These are phyloP conservation scores for Candida silvicultrix DNA, from an alignment of 805 yeast genomes.

Conservation along the genomic window DNA sequence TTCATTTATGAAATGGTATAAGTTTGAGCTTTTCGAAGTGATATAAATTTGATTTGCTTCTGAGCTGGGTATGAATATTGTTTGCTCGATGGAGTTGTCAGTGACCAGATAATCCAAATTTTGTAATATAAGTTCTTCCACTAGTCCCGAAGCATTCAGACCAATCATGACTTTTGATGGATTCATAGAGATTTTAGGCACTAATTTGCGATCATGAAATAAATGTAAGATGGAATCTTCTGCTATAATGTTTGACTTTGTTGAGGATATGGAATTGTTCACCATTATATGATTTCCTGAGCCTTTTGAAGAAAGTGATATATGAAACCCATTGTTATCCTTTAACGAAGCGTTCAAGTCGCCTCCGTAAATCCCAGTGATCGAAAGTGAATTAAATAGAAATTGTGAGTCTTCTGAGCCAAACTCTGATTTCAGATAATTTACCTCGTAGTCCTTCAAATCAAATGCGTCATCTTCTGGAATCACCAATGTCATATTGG, in stretches of 20 bases:
- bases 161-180: slow-evolving; percentile 56
- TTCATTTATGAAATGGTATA: slow-evolving; percentile 62
- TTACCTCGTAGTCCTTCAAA: slow-evolving; percentile 36
- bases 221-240: slow-evolving; percentile 45
- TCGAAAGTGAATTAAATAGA: slow-evolving; percentile 27
- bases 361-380: slow-evolving; percentile 43
- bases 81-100: slow-evolving; percentile 42
- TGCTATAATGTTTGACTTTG: slow-evolving; percentile 34
- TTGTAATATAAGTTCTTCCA: slow-evolving; percentile 62
- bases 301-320: slow-evolving; percentile 17
- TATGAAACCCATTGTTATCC: slow-evolving; percentile 22
- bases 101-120: slow-evolving; percentile 51
- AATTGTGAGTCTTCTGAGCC: slow-evolving; percentile 24
- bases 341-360: slow-evolving; percentile 9
- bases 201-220: slow-evolving; percentile 28
- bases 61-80: slow-evolving; percentile 48
- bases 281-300: slow-evolving; percentile 30
- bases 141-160: slow-evolving; percentile 53
- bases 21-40: slow-evolving; percentile 29
- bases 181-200: slow-evolving; percentile 32
- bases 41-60: slow-evolving; percentile 22
- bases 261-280: slow-evolving; percentile 28
- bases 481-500: slow-evolving; percentile 36
- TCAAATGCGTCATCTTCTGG: slow-evolving; percentile 37
- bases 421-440: slow-evolving; percentile 31